These are phyloP conservation scores for Musa acuminata DNA, from an alignment of 176 grass and related monocot genomes.

Conservation along the genomic window DNA sequence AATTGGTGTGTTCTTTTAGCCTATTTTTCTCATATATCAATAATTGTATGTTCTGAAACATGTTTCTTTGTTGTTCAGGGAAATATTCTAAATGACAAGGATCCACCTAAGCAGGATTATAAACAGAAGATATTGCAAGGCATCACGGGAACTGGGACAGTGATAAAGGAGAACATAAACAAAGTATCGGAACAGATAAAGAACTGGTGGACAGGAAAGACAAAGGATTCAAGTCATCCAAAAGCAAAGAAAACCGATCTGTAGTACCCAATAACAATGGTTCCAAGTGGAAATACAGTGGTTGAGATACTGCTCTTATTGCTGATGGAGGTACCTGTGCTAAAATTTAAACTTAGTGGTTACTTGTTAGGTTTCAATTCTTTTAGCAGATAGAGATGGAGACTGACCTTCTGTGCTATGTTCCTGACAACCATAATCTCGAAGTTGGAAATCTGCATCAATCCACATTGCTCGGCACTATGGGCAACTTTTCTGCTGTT, in stretches of 20 bases:
- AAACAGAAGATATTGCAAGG: conserved; percentile 6
- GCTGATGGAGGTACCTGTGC: background rate
- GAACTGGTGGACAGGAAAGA: background rate
- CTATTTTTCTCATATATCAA: no score
- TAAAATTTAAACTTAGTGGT: background rate
- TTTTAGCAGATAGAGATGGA: background rate
- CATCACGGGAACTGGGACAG: background rate
- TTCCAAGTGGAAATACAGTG: background rate
- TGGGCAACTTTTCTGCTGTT: background rate
- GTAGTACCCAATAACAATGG: background rate
- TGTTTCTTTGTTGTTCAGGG: conserved; percentile 11
- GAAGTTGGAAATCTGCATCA: background rate
- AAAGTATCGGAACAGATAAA: background rate
- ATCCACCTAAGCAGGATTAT: background rate
- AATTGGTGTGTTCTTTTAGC: background rate
- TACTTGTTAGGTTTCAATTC: background rate
- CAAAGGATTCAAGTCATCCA: background rate
- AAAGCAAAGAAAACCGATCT: background rate
- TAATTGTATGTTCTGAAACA: background rate
- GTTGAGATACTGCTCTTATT: background rate
- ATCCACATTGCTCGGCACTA: background rate
- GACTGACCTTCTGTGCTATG: background rate
- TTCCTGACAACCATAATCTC: background rate
- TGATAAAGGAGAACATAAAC: background rate
- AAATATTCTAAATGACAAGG: conserved; percentile 3